Base-by-base conservation (phyloP, 148 eudicot species). In the Cornus kousa region DNA sequence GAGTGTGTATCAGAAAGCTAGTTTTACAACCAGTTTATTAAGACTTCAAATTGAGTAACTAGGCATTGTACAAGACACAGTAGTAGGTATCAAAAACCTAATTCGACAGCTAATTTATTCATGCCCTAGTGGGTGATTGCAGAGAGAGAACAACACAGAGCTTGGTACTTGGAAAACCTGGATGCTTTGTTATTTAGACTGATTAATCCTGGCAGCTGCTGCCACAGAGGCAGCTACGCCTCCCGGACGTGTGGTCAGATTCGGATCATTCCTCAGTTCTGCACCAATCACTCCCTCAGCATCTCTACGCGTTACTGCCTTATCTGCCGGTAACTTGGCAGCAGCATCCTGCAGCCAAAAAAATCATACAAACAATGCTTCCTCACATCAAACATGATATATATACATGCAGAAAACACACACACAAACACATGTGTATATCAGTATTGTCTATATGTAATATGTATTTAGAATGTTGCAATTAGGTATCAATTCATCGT, bases 251-350 rank as follows among this genome's bases (percentile, higher is more conserved):
- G 98, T 94, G 75, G 89, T 76, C 33, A 94, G 86, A 87, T 94
- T 87, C 2, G 96, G 98, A 75, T 89, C 91, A 81, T 94, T 94
- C 85, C 98, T 90, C 82, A 94, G 79, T 84, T 94, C 98, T 0
- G 98, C 98, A 8, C 94, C 90, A 48, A 94, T 89, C 81, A 94
- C 98, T 6, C 96, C 98, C 74, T 94, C 96, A 2, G 98, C 98
- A 77, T 94, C 98, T 74, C 87, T 80, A 9, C 96, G 85, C 4
- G 94, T 91, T 79, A 90, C 98, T 40, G 94, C 77, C 81, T 93
- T 91, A 74, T 94, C 98, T 19, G 88, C 76, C 5, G 96, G 94
- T 37, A 94, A 70, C 83, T 91, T 91, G 14, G 90, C 57, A 53
- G 86, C 81, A 48, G 96, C 96, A 57, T 84, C 93, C 98, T 93